Conservation (phyloP, 257 asterid species). For the Datura wrightii region DNA sequence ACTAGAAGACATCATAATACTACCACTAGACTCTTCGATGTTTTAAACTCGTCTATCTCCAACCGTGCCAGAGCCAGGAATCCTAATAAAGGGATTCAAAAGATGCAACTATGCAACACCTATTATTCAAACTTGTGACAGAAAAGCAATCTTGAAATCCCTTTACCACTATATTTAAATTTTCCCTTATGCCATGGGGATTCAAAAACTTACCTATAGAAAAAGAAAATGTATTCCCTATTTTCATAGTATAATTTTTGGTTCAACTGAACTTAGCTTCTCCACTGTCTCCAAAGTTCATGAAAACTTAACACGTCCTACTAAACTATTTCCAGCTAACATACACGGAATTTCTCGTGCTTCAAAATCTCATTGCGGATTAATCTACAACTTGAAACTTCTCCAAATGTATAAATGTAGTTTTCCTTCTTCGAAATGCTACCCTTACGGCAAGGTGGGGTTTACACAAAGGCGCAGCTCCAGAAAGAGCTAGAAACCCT, state of each 20-base stretch:
- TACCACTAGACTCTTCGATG: slow-evolving; percentile 5
- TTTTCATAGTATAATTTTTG: background rate
- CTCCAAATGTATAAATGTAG: background rate
- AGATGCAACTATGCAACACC: background rate
- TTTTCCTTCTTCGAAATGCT: slow-evolving; percentile 79
- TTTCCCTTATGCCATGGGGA: background rate
- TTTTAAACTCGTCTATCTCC: background rate
- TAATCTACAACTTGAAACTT: background rate
- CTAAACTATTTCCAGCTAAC: background rate
- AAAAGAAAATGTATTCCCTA: background rate
- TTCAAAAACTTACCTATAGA: slow-evolving; percentile 8
- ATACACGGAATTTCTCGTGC: background rate
- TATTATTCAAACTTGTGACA: background rate
- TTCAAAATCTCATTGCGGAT: background rate
- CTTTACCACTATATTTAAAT: background rate
- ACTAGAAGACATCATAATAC: background rate
- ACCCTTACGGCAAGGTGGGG: slow-evolving; percentile 83
- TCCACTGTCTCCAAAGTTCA: background rate
- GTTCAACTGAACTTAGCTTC: background rate
- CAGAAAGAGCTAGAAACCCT: slow-evolving; percentile 89
- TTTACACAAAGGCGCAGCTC: slow-evolving; percentile 86
- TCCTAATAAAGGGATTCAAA: background rate
- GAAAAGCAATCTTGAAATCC: background rate
- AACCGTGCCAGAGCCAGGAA: background rate
- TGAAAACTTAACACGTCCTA: background rate